phyloP scores from a whole-genome alignment of 345 rosid species.

The Cardamine occulta region DNA sequence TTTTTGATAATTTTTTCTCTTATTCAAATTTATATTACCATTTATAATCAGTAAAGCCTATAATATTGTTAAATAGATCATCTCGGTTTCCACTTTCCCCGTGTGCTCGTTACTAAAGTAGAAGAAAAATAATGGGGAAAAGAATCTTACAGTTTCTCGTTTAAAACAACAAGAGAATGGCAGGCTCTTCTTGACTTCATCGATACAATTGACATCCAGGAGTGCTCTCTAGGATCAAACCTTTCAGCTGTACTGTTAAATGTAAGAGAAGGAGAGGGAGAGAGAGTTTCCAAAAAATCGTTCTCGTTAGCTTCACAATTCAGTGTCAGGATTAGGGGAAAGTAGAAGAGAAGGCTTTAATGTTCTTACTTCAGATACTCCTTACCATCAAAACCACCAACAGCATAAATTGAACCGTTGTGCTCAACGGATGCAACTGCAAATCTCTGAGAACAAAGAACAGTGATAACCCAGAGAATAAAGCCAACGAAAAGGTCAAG shows the following conservation, averaged over 20 bases:
- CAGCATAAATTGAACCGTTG: conserved; percentile 68
- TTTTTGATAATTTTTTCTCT: background rate
- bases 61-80: background rate
- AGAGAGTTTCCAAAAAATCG: conserved; percentile 5
- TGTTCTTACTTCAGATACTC: conserved; percentile 62
- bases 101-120: background rate
- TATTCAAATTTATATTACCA: background rate
- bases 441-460: conserved; percentile 61
- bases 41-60: background rate
- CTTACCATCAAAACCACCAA: conserved; percentile 69
- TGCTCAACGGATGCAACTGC: conserved; percentile 71
- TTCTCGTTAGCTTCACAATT: conserved; percentile 32
- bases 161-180: conserved; percentile 66
- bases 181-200: conserved; percentile 67
- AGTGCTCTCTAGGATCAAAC: conserved; percentile 79
- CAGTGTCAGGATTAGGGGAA: conserved; percentile 6
- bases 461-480: conserved; percentile 8
- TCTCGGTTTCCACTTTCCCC: background rate
- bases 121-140: background rate
- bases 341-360: conserved; percentile 1
- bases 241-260: conserved; percentile 72
- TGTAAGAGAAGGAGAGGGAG: conserved; percentile 19
- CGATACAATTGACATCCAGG: conserved; percentile 63
- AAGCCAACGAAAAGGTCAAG: background rate
- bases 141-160: conserved; percentile 71